Conservation (phyloP, 768 basidiomycete species). For the Rhodosporidiobolus odoratus region DNA sequence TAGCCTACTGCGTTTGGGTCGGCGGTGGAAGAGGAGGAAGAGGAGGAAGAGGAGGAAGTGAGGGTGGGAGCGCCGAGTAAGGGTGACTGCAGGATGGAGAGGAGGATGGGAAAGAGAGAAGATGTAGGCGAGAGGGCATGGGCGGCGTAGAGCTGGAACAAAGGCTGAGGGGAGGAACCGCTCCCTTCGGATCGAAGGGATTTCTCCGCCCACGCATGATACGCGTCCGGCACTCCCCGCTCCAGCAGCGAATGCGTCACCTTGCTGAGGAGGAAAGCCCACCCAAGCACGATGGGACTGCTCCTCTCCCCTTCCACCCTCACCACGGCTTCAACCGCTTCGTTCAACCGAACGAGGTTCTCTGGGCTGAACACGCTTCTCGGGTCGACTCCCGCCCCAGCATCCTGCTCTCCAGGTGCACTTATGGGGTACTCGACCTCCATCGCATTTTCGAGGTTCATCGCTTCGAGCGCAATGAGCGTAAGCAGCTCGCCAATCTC, state of each 20-base stretch:
- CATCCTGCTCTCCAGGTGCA: slow-evolving; percentile 22
- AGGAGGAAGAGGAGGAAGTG: slow-evolving; percentile 10
- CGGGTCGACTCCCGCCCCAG: slow-evolving; percentile 3
- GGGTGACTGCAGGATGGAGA: slow-evolving; percentile 19
- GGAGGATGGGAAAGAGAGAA: slow-evolving; percentile 25
- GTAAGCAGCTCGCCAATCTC: slow-evolving; percentile 56
- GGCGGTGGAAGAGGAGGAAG: slow-evolving; percentile 5
- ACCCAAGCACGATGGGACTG: slow-evolving; percentile 67
- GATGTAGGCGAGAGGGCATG: slow-evolving; percentile 35
- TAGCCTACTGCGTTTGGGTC: slow-evolving; percentile 41
- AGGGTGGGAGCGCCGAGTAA: slow-evolving; percentile 17
- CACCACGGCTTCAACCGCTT: slow-evolving; percentile 62
- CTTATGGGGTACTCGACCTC: slow-evolving; percentile 28
- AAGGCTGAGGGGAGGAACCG: slow-evolving; percentile 15
- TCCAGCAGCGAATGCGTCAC: slow-evolving; percentile 45
- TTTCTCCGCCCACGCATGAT: slow-evolving; percentile 37
- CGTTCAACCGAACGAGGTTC: slow-evolving; percentile 53
- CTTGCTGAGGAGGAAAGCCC: slow-evolving; percentile 75
- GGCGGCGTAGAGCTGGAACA: slow-evolving; percentile 32
- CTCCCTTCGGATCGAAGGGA: slow-evolving; percentile 27
- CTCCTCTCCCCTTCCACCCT: slow-evolving; percentile 59
- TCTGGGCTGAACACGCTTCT: slow-evolving; percentile 48
- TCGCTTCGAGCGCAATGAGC: slow-evolving; percentile 56
- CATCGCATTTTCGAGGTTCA: slow-evolving; percentile 63
- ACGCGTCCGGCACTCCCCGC: slow-evolving; percentile 40